phyloP scores from a whole-genome alignment of 768 basidiomycete species.

The Rhizopogon roseolus region DNA sequence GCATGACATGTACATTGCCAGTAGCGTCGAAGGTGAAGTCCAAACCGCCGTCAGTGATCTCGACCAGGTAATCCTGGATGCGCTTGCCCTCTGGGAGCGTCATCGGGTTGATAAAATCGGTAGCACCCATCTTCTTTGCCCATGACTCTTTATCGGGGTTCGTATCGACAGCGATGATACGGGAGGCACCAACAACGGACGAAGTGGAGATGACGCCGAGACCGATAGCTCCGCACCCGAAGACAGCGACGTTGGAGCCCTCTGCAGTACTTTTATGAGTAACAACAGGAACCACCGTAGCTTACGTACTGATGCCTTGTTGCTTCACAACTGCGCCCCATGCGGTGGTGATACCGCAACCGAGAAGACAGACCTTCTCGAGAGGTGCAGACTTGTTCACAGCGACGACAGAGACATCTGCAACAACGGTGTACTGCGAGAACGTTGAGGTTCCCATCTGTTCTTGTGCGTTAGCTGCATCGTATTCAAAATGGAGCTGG shows the following conservation, averaged over 20 bases:
- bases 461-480: no score
- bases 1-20: constrained; percentile 94
- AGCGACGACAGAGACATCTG: constrained; percentile 93
- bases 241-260: constrained; percentile 87
- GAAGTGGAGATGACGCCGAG: constrained; percentile 88
- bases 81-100: constrained; percentile 70
- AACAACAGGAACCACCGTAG: not conserved
- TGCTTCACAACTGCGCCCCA: constrained; percentile 96
- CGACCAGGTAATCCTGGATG: constrained; percentile 86
- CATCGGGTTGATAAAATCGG: constrained; percentile 87
- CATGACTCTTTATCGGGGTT: constrained; percentile 83
- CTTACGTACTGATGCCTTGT: constrained; percentile 66
- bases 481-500: not conserved
- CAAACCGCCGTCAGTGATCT: constrained; percentile 93
- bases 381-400: constrained; percentile 83
- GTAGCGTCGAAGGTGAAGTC: constrained; percentile 98
- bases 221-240: constrained; percentile 95
- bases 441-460: constrained; percentile 84
- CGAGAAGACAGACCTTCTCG: constrained; percentile 95
- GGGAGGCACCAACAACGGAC: constrained; percentile 69
- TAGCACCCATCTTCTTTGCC: constrained; percentile 92
- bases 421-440: constrained; percentile 99
- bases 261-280: constrained; percentile 35
- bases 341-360: constrained; percentile 96
- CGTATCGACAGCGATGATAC: constrained; percentile 89